A percentile compares a stretch with the other conserved stretches of the same genome.
Conservation (phyloP, 176 grass and related monocot species). For the Secale cereale region DNA sequence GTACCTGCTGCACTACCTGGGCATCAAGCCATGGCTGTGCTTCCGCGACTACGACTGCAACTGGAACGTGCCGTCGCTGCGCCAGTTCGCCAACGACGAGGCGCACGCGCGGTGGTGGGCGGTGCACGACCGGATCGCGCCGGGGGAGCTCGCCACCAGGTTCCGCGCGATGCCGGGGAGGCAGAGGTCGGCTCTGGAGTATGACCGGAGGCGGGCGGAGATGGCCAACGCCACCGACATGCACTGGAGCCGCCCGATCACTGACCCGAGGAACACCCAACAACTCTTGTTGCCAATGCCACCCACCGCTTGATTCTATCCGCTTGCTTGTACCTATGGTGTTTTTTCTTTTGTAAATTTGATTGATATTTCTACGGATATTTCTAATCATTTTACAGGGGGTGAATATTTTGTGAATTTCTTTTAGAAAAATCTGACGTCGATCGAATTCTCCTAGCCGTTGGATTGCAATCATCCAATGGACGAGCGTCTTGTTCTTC, state of each 20-base stretch:
- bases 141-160: not conserved
- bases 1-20: slow-evolving; percentile 64
- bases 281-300: not conserved
- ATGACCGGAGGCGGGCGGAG: slow-evolving; percentile 35
- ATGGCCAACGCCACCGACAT: slow-evolving; percentile 19
- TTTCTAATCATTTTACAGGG: not conserved
- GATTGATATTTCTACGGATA: not conserved
- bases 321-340: not conserved
- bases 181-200: slow-evolving; percentile 42
- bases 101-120: slow-evolving; percentile 54
- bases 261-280: slow-evolving; percentile 25
- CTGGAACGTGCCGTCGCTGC: slow-evolving; percentile 45
- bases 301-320: not conserved
- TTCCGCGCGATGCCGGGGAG: slow-evolving; percentile 32
- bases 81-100: slow-evolving; percentile 55
- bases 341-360: not conserved
- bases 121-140: slow-evolving; percentile 50
- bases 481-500: no score
- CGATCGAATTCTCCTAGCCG: no score
- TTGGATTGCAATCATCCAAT: no score
- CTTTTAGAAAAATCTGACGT: no score
- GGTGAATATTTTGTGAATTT: not conserved
- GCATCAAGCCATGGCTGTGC: slow-evolving; percentile 72
- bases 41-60: slow-evolving; percentile 84
- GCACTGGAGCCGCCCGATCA: slow-evolving; percentile 50